phyloP scores from a whole-genome alignment of 768 basidiomycete species.

The Tubosaeta sp. region DNA sequence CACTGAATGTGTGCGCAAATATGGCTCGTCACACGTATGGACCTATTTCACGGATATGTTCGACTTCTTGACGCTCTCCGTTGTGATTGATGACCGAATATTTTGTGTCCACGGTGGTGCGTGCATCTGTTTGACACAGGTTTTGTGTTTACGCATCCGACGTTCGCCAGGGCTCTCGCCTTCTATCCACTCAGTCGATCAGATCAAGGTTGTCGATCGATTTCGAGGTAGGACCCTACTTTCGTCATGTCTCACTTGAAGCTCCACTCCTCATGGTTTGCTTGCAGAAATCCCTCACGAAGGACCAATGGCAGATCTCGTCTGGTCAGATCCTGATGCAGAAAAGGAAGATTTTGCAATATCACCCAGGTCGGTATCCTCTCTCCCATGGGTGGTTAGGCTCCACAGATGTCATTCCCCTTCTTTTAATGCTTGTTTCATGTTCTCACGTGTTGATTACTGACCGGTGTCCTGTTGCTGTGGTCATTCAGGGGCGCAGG shows the following conservation, averaged over 20 bases:
- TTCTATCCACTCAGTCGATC: constrained; percentile 98
- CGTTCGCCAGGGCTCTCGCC: constrained; percentile 76
- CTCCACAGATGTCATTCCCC: constrained; percentile 10
- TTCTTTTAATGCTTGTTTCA: background rate
- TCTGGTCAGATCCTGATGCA: constrained; percentile 99
- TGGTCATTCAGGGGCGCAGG: constrained; percentile 77
- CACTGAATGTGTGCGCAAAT: constrained; percentile 96
- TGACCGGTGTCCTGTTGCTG: constrained; percentile 11
- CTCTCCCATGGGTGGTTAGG: constrained; percentile 8
- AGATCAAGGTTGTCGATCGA: constrained; percentile 98
- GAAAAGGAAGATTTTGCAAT: constrained; percentile 99
- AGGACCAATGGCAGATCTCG: constrained; percentile 98
- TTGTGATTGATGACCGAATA: constrained; percentile 98
- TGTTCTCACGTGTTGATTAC: constrained; percentile 8
- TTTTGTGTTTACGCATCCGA: constrained; percentile 2
- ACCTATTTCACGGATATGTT: constrained; percentile 99
- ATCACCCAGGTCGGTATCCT: constrained; percentile 75
- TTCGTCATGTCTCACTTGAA: constrained; percentile 19
- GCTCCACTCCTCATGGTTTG: constrained; percentile 21
- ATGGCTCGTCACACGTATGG: constrained; percentile 95
- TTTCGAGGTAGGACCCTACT: constrained; percentile 69
- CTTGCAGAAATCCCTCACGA: constrained; percentile 93
- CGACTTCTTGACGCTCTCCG: constrained; percentile 94
- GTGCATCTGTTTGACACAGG: constrained; percentile 2
- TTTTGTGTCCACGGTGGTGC: constrained; percentile 98